Evolutionary conservation across 129 eudicot genomes (phyloP).

Genomic region (Flaveria bidentis): DNA sequence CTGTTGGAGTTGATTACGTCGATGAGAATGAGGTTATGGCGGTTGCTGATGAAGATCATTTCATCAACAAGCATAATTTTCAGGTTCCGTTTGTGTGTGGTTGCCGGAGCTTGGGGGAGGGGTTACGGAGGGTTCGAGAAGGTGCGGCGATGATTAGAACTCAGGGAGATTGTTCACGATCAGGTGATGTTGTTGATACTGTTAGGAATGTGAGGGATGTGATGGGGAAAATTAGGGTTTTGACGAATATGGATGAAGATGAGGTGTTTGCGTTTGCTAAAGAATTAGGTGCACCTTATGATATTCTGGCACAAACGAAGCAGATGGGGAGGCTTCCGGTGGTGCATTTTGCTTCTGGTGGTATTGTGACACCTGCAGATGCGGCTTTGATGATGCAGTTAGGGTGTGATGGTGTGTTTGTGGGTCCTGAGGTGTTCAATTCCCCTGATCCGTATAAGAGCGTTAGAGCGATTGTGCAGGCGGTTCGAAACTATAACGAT

Average conservation of each 20-base stretch:
- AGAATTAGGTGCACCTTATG: slow-evolving; percentile 67
- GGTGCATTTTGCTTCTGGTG: slow-evolving; percentile 93
- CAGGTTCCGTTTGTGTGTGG: slow-evolving; percentile 69
- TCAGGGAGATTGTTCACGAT: slow-evolving; percentile 54
- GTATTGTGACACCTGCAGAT: slow-evolving; percentile 86
- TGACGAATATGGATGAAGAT: slow-evolving; percentile 59
- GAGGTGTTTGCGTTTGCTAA: slow-evolving; percentile 46
- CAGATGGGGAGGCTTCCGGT: slow-evolving; percentile 95
- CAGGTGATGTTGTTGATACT: slow-evolving; percentile 57
- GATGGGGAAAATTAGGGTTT: slow-evolving; percentile 63
- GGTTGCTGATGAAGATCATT: slow-evolving; percentile 68
- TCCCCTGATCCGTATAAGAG: slow-evolving; percentile 57
- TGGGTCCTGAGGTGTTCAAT: slow-evolving; percentile 65
- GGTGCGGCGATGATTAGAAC: slow-evolving; percentile 86
- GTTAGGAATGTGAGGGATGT: slow-evolving; percentile 61
- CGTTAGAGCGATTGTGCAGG: slow-evolving; percentile 75
- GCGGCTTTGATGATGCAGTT: slow-evolving; percentile 84
- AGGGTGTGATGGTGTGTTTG: slow-evolving; percentile 88
- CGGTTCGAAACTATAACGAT: slow-evolving; percentile 79
- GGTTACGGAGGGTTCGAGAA: slow-evolving; percentile 68
- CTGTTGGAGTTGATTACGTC: slow-evolving; percentile 71
- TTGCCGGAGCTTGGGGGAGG: slow-evolving; percentile 70
- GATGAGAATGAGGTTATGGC: slow-evolving; percentile 74
- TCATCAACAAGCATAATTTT: slow-evolving; percentile 75
- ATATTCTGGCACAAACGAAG: slow-evolving; percentile 77